Conservation (phyloP, 1,284 basidiomycete species). For the Rhodotorula sp. region DNA sequence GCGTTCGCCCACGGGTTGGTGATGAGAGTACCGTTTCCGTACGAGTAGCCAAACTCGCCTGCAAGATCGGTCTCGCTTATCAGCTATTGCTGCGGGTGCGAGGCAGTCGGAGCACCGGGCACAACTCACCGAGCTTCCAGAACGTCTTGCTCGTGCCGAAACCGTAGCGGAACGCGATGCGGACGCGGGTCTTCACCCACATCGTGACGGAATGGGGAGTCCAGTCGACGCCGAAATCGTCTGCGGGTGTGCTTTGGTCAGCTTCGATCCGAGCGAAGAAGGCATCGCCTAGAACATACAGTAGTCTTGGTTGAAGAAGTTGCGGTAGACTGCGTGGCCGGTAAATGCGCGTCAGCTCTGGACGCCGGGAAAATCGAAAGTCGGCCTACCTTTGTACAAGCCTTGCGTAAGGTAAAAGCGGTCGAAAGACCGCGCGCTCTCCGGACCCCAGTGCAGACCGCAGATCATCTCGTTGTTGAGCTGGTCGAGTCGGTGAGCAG, state of each 20-base stretch:
- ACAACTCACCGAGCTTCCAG: constrained; percentile 21
- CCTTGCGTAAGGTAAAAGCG: constrained; percentile 25
- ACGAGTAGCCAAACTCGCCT: constrained; percentile 28
- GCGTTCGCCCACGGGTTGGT: constrained; percentile 17
- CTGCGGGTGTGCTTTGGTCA: background rate
- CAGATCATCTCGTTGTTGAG: constrained; percentile 27
- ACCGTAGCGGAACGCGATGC: constrained; percentile 30
- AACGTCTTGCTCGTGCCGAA: constrained; percentile 21
- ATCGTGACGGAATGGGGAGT: constrained; percentile 20
- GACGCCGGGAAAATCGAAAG: too few species aligned
- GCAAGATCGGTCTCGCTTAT: background rate
- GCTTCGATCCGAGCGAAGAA: background rate
- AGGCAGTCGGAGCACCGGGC: too few species aligned
- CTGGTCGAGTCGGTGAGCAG: constrained; percentile 21
- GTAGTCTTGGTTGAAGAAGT: constrained; percentile 26
- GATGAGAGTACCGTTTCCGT: constrained; percentile 25
- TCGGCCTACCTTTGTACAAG: constrained; percentile 19
- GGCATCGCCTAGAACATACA: background rate
- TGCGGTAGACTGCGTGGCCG: constrained; percentile 20
- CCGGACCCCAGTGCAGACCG: constrained; percentile 26
- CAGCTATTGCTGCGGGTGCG: too few species aligned
- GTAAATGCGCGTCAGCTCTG: background rate
- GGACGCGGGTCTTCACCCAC: constrained; percentile 24
- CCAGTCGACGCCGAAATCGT: constrained; percentile 32
- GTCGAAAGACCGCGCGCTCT: constrained; percentile 12